Evolutionary conservation across 2,329 filamentous ascomycete species (phyloP).

Genomic region (Botryotinia narcissicola): DNA sequence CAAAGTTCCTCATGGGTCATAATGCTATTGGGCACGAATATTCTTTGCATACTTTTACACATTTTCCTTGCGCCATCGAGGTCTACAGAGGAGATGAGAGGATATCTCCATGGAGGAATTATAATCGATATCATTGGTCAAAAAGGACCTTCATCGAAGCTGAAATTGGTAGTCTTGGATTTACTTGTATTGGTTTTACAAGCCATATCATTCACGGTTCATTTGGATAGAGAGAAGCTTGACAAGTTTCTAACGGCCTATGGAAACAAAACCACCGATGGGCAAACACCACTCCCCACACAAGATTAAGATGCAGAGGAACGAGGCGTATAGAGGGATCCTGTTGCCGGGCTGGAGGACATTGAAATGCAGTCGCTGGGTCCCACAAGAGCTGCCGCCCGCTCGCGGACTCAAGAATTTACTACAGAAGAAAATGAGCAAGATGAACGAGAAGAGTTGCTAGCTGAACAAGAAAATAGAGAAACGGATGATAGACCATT

Average conservation of each 20-base stretch:
- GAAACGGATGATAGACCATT: conserved; percentile 32
- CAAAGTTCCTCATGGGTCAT: conserved; percentile 55
- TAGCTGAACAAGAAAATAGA: conserved; percentile 26
- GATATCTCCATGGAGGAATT: conserved; percentile 66
- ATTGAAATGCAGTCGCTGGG: conserved; percentile 35
- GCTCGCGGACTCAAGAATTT: not conserved
- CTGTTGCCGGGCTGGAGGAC: conserved; percentile 28
- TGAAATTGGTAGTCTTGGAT: conserved; percentile 57
- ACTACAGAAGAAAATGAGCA: conserved; percentile 1
- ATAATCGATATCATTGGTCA: conserved; percentile 68
- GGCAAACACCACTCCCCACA: conserved; percentile 13
- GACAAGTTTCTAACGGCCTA: conserved; percentile 36
- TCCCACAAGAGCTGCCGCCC: conserved; percentile 13
- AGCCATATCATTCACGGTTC: conserved; percentile 62
- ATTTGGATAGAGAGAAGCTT: conserved; percentile 58
- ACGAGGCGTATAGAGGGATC: conserved; percentile 34
- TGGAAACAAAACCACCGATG: conserved; percentile 14
- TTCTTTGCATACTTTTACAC: conserved; percentile 60
- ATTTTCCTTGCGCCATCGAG: conserved; percentile 52
- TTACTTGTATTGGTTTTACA: conserved; percentile 55
- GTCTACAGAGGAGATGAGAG: conserved; percentile 59
- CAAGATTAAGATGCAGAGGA: conserved; percentile 39
- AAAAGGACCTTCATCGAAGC: conserved; percentile 56
- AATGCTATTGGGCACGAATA: conserved; percentile 56
- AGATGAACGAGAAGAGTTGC: conserved; percentile 27